Base-by-base conservation (phyloP, 208 protist genomes). In the Crithidia fasciculata region DNA sequence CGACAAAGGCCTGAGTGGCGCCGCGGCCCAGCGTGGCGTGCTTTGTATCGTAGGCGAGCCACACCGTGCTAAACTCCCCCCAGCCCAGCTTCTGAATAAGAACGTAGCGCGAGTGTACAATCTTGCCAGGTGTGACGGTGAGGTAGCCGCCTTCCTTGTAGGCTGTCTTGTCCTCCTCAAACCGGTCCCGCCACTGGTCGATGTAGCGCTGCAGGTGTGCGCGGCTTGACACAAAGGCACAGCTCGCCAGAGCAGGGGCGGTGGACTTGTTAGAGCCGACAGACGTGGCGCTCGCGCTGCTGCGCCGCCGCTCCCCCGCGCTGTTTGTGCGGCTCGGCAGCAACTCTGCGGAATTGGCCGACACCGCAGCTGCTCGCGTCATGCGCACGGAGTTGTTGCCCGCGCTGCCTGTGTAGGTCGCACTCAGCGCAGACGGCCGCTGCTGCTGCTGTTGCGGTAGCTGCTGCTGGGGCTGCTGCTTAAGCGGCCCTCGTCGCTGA, bases 1-100 rank as follows among this genome's bases (percentile, higher is more conserved):
- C 92, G 8, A 95, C 88, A 75, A 96, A 96, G 9, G 89, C 76
- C 67, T 92, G 82, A n/a, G 82, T 52, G 36, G 79, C 59, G 39
- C 73, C 55, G 39, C 72, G 67, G 45, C 69, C 68, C 41, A 61
- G 39, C 16, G 64, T 77, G 12, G 71, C 63, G 55, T 78, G 71
- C 74, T 85, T 82, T 18, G 83, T 86, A 68, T 96, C 92, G 67
- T 92, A 95, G 5, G 86, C 86, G 13, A 96, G 83, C 92, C 92
- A 96, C 19, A 96, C 92, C 8, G 92, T 96, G 77, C 90, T 95
- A 76, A 95, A 96, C 70, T 91, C 92, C 37, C 92, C 92, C 86
- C 88, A 95, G 61, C 92, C 92, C 19, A 96, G 76, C 69, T 96
- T 94, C 62, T 85, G 85, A 18, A 96, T 85, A 44, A 95, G 65